Conservation (phyloP, 179 eudicot genomes). For the Carnegiea gigantea region DNA sequence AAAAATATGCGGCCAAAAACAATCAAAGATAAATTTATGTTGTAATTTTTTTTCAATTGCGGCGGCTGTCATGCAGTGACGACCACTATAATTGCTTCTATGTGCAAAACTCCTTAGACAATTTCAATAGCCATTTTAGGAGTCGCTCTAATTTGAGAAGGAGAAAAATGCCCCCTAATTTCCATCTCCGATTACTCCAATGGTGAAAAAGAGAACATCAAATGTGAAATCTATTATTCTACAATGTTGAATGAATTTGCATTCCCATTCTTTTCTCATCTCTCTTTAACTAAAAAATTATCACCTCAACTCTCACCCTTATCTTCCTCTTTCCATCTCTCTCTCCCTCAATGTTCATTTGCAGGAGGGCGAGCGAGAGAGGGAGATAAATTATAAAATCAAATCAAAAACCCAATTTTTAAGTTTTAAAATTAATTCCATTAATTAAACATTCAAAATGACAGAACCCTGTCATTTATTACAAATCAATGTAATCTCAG, state of each 20-base stretch:
- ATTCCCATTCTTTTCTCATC: no score
- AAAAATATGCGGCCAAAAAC: no score
- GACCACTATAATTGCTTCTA: no score
- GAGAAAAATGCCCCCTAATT: neutral
- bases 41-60: no score
- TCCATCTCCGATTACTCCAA: neutral
- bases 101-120: neutral
- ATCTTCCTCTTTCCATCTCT: neutral
- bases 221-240: neutral
- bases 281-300: no score
- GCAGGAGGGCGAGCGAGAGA: slow-evolving; percentile 3
- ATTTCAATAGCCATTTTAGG: neutral
- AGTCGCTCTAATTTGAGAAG: slow-evolving; percentile 12
- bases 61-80: no score
- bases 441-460: slow-evolving; percentile 13
- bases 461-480: slow-evolving; percentile 33
- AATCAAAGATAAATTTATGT: no score
- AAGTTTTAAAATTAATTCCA: no score
- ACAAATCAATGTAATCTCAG: slow-evolving; percentile 45
- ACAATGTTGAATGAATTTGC: neutral
- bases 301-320: neutral
- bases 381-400: no score
- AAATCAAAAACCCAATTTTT: no score
- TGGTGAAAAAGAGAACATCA: slow-evolving; percentile 2
- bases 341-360: neutral